Conservation (phyloP, 768 basidiomycete species). For the Tulasnella sp. region DNA sequence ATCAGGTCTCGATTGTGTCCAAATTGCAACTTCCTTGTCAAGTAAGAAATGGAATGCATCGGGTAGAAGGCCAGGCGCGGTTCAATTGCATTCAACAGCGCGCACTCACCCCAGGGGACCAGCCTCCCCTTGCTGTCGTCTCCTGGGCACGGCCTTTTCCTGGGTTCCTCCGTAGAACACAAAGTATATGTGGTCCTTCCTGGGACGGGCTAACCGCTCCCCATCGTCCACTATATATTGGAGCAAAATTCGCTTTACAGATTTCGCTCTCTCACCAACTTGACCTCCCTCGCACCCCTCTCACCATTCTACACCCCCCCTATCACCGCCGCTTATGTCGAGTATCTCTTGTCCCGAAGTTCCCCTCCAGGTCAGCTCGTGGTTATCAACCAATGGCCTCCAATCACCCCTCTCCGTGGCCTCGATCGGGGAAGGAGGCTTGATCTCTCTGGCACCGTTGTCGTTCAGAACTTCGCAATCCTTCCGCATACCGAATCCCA, state of each 20-base stretch:
- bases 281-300: not conserved
- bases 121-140: too few relatives aligned
- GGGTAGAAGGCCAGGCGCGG: too few relatives aligned
- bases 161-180: slow-evolving; percentile 3
- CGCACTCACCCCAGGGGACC: too few relatives aligned
- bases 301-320: not conserved
- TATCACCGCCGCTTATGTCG: not conserved
- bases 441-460: slow-evolving; percentile 3
- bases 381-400: slow-evolving; percentile 5
- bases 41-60: too few relatives aligned
- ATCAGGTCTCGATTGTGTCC: too few relatives aligned
- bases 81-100: too few relatives aligned
- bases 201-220: not conserved
- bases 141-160: not conserved
- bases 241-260: not conserved
- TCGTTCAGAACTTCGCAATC: slow-evolving; percentile 14
- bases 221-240: not conserved
- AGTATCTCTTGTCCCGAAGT: not conserved
- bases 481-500: slow-evolving; percentile 7
- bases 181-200: not conserved
- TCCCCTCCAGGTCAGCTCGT: slow-evolving; percentile 8
- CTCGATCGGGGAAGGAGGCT: not conserved
- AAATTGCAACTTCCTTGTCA: too few relatives aligned
- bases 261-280: not conserved
- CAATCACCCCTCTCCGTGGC: slow-evolving; percentile 9